phyloP scores from a whole-genome alignment of 1,284 basidiomycete species.

The Golubevia sp. region DNA sequence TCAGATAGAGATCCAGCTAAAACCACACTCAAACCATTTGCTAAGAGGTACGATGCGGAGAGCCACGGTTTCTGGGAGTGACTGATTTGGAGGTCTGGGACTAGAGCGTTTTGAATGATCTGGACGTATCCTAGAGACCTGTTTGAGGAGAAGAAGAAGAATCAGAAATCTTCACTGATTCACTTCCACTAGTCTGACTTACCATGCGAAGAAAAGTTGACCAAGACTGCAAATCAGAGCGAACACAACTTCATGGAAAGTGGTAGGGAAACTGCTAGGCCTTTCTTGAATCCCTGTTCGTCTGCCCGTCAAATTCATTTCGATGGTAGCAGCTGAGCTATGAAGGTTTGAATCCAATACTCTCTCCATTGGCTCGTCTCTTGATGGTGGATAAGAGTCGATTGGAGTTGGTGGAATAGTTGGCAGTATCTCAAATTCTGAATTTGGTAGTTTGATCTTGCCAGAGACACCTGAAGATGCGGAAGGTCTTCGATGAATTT shows the following conservation, averaged over 20 bases:
- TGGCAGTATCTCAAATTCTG: too few relatives aligned
- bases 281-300: slow-evolving; percentile 8
- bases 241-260: slow-evolving; percentile 14
- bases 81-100: slow-evolving; percentile 6
- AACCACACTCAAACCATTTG: slow-evolving; percentile 22
- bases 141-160: too few relatives aligned
- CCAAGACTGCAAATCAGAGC: slow-evolving; percentile 13
- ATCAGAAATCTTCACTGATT: too few relatives aligned
- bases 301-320: neutral
- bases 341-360: too few relatives aligned
- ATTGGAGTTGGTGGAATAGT: too few relatives aligned
- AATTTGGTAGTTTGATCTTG: too few relatives aligned
- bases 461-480: too few relatives aligned
- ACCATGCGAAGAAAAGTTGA: slow-evolving; percentile 15
- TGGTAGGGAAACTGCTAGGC: slow-evolving; percentile 5
- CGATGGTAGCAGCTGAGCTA: too few relatives aligned
- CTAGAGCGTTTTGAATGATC: slow-evolving; percentile 7
- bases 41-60: slow-evolving; percentile 15
- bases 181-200: too few relatives aligned
- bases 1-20: slow-evolving; percentile 20
- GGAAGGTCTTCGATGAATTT: too few relatives aligned
- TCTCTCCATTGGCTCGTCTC: too few relatives aligned
- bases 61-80: slow-evolving; percentile 21
- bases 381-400: too few relatives aligned
- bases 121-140: slow-evolving; percentile 12